Conservation (phyloP, 2,329 filamentous ascomycete species). For the Penicillium sp. region DNA sequence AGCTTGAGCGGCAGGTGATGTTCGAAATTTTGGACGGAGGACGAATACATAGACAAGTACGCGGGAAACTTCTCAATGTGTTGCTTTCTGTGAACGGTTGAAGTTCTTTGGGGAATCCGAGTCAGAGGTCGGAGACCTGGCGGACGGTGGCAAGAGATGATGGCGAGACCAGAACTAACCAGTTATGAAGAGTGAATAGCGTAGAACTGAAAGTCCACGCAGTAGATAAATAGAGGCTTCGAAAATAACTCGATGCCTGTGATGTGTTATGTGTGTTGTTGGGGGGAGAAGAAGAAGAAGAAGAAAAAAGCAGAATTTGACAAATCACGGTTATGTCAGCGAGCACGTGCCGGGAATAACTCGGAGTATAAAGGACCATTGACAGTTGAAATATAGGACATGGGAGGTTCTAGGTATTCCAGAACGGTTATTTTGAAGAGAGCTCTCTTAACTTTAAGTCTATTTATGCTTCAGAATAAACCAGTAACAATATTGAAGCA, state of each 20-base stretch:
- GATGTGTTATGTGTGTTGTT: conserved; percentile 9
- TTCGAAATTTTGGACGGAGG: conserved; percentile 91
- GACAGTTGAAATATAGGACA: not conserved
- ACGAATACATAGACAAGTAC: conserved; percentile 95
- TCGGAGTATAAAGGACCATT: conserved; percentile 1
- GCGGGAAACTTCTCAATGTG: conserved; percentile 32
- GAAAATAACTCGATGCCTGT: conserved; percentile 9
- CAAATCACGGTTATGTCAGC: conserved; percentile 26
- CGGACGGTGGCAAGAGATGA: conserved; percentile 16
- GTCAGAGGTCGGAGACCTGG: conserved; percentile 22
- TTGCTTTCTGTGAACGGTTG: conserved; percentile 39
- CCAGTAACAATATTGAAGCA: not conserved
- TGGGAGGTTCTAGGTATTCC: not conserved
- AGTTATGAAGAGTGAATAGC: conserved; percentile 1
- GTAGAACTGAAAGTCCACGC: conserved; percentile 18
- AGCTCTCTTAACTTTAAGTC: not conserved
- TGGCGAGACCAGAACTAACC: conserved; percentile 20
- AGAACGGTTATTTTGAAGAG: not conserved
- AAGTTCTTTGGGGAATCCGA: conserved; percentile 28
- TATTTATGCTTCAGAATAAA: not conserved
- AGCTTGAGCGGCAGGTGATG: conserved; percentile 91
- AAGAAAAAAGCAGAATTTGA: conserved; percentile 25
- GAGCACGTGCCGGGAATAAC: conserved; percentile 22
- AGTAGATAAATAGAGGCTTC: conserved; percentile 13
- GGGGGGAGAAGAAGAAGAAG: conserved; percentile 6